Conservation (phyloP, 441 rosid species). For the Omphalea diandra region DNA sequence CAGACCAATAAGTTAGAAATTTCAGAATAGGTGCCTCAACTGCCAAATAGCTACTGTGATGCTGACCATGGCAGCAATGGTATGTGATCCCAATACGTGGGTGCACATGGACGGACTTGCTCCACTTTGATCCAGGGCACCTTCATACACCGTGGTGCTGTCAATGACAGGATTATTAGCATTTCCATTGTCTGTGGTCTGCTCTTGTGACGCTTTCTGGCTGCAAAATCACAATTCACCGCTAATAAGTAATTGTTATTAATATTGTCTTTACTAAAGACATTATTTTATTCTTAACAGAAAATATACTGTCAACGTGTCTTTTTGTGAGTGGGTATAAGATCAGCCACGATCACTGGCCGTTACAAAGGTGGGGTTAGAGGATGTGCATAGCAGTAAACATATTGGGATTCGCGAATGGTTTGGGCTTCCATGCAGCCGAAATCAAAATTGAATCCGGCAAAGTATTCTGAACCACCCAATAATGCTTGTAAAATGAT, state of each 20-base stretch:
- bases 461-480: background rate
- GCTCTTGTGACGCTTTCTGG: conserved; percentile 68
- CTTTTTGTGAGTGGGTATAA: conserved; percentile 1
- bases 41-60: conserved; percentile 48
- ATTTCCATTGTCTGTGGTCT: conserved; percentile 23
- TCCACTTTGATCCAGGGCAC: conserved; percentile 46
- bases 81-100: conserved; percentile 31
- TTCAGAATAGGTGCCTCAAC: conserved; percentile 44
- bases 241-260: too few relatives aligned
- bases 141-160: conserved; percentile 70
- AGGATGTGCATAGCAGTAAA: background rate
- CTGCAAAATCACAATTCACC: conserved; percentile 42
- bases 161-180: conserved; percentile 12
- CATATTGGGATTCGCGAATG: background rate
- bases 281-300: background rate
- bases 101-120: conserved; percentile 36
- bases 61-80: conserved; percentile 31
- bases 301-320: conserved; percentile 2
- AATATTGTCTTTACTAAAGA: background rate
- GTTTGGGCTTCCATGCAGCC: too few relatives aligned
- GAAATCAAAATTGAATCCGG: too few relatives aligned
- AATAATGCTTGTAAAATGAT: background rate
- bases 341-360: background rate
- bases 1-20: background rate
- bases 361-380: conserved; percentile 9